Evolutionary conservation across 2,329 filamentous ascomycete species (phyloP), one percentile per base, ranked within the genome.

Genomic region (Fusarium citri): DNA sequence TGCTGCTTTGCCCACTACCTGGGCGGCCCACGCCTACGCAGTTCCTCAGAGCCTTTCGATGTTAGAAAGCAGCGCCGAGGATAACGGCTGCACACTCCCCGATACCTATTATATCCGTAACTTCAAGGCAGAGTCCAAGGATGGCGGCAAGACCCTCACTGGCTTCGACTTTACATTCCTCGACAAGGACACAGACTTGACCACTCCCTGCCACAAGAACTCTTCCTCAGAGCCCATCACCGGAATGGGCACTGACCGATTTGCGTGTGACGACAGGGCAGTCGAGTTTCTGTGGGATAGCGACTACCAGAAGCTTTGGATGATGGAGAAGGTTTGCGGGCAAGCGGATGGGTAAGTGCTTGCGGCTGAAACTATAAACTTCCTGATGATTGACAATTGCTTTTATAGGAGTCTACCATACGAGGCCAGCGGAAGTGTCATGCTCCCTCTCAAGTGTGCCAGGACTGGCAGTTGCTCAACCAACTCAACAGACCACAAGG

Each of bases 271-370:
- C 45, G 73, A 84, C 71, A 12, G 53, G 1, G 55, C 74, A 11
- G 76, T 84, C 65, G 76, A 82, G 63, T 87, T 87, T 64, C 81
- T 85, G 67, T 86, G 77, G 77, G 46, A 73, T 15, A 46, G 71
- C 23, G 54, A 69, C 7, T 42, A 67, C 7, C 66, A 68, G 28
- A 74, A 76, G 41, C 66, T 86, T 45, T 81, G 79, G n/a, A 65
- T 85, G 73, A 76, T 85, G 45, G 83, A 87, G 77, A 77, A 77
- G 28, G 77, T 81, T 16, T 87, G 85, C 72, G 78, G 80, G 2
- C 71, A 71, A 15, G 25, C 68, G 3, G 68, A 78, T 8, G 80
- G 79, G 82, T 83, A 76, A 71, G 80, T 74, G 6, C 12, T 43
- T 18, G 8, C 47, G 16, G 7, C 20, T 20, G 10, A 15, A 18